Evolutionary conservation across 1,139 yeast genomes (phyloP).

Genomic region (Suhomyces taliae): DNA sequence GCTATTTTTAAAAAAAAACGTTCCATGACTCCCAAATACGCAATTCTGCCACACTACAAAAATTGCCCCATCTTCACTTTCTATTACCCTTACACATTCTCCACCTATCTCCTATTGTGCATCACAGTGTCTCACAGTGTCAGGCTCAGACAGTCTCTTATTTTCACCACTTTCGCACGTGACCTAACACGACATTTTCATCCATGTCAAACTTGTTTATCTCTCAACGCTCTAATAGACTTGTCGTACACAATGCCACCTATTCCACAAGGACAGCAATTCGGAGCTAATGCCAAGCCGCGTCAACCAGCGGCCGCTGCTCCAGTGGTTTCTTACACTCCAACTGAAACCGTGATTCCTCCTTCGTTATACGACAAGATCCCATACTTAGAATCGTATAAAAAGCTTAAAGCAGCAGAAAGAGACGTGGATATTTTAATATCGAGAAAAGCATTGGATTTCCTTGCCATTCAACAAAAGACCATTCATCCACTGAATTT

Average conservation of each 20-base stretch:
- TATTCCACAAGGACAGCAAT: slow-evolving; percentile 9
- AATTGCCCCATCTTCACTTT: too few species aligned
- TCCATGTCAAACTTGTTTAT: neutral
- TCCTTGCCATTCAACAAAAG: slow-evolving; percentile 68
- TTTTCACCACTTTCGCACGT: neutral
- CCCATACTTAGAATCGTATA: slow-evolving; percentile 74
- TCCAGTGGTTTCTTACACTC: slow-evolving; percentile 52
- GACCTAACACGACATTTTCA: neutral
- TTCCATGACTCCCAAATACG: too few species aligned
- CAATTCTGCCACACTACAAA: too few species aligned
- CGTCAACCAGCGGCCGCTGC: slow-evolving; percentile 38
- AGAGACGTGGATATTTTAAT: slow-evolving; percentile 75
- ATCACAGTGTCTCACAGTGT: neutral
- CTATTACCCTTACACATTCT: too few species aligned
- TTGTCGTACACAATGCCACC: slow-evolving; percentile 5
- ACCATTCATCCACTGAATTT: slow-evolving; percentile 44
- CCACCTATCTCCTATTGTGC: too few species aligned
- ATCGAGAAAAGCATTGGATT: slow-evolving; percentile 78
- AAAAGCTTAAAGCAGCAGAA: slow-evolving; percentile 75
- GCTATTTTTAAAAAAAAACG: too few species aligned
- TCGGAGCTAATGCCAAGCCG: slow-evolving; percentile 22
- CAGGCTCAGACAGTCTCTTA: neutral
- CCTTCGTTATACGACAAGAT: slow-evolving; percentile 57
- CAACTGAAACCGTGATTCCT: slow-evolving; percentile 73
- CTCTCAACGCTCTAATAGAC: neutral